A percentile compares a stretch with the other conserved stretches of the same genome.
These are phyloP conservation scores for Gigaspora rosea DNA, from an alignment of 192 early-diverging fungal genomes.

Conservation along the genomic window DNA sequence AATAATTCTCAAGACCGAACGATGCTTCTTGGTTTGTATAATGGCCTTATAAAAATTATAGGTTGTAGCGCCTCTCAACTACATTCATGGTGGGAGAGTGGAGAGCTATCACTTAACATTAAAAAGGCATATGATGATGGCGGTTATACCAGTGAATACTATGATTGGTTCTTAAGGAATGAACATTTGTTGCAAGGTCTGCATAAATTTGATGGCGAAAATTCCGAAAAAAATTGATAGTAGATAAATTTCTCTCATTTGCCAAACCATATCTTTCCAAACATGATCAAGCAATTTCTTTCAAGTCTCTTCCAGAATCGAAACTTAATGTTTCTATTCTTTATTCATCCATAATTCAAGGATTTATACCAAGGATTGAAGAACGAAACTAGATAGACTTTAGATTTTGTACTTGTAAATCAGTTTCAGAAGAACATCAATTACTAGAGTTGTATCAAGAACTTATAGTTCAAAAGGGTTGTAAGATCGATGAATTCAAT, in stretches of 20 bases:
- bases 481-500: background rate
- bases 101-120: background rate
- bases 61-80: slow-evolving; percentile 5
- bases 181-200: slow-evolving; percentile 4
- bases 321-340: background rate
- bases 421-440: background rate
- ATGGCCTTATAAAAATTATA: slow-evolving; percentile 3
- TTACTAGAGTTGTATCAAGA: background rate
- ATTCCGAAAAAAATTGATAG: background rate
- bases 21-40: slow-evolving; percentile 6
- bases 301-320: background rate
- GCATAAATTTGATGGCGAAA: slow-evolving; percentile 9
- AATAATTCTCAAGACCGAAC: background rate
- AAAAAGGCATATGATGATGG: slow-evolving; percentile 9
- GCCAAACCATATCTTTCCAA: slow-evolving; percentile 12
- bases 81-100: slow-evolving; percentile 20
- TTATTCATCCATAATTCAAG: background rate
- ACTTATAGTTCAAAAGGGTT: slow-evolving; percentile 5
- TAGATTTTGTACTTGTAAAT: slow-evolving; percentile 14
- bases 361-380: slow-evolving; percentile 1
- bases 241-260: background rate
- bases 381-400: background rate
- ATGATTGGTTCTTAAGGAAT: slow-evolving; percentile 10
- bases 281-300: background rate
- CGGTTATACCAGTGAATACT: background rate